phyloP scores from a whole-genome alignment of 2,329 filamentous ascomycete species.

The Pestalotiopsis sp. region DNA sequence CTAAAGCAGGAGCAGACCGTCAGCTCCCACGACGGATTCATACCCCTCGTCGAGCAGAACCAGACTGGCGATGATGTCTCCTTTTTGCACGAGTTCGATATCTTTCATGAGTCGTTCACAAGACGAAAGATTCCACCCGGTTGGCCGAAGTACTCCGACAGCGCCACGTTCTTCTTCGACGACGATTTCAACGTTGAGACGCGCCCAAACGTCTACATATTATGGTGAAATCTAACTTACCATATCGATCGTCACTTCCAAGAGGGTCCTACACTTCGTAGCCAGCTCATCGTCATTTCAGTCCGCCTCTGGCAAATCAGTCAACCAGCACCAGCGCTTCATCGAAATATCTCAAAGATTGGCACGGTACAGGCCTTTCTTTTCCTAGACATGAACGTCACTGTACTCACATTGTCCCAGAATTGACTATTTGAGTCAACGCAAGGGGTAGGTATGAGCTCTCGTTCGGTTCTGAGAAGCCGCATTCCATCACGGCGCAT shows the following conservation, averaged over 20 bases:
- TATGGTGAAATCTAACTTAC: not conserved
- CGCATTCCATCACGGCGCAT: not conserved
- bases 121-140: not conserved
- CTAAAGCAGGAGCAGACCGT: not conserved
- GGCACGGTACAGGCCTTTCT: not conserved
- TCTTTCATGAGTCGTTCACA: not conserved
- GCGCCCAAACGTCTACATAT: not conserved
- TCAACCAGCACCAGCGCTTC: too few relatives aligned
- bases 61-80: not conserved
- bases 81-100: not conserved
- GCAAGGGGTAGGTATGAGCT: too few relatives aligned
- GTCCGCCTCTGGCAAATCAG: too few relatives aligned
- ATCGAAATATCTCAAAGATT: not conserved
- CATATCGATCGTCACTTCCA: not conserved
- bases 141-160: not conserved
- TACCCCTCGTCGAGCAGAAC: not conserved
- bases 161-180: not conserved
- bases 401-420: too few relatives aligned
- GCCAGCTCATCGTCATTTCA: too few relatives aligned
- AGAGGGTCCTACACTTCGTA: too few relatives aligned
- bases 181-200: constrained; percentile 7
- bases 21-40: not conserved
- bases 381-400: not conserved
- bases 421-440: too few relatives aligned
- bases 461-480: not conserved